A percentile compares a stretch with the other conserved stretches of the same genome.
Evolutionary conservation across 306 rosid species (phyloP).

Genomic region (Trifolium pratense): DNA sequence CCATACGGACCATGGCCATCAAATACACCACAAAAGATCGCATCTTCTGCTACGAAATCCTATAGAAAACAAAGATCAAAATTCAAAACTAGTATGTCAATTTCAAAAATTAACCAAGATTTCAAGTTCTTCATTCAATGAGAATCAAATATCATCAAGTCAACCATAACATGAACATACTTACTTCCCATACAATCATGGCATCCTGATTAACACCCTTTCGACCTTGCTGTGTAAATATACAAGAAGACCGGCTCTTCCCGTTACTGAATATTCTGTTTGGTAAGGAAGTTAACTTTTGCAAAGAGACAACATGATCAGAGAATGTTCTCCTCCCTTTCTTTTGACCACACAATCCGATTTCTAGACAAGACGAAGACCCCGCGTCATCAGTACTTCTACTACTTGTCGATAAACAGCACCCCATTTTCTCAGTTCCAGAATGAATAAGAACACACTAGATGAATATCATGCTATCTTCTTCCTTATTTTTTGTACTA

Average conservation of each 20-base stretch:
- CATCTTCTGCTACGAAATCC: slow-evolving; percentile 92
- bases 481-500: slow-evolving; percentile 40
- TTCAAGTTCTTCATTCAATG: background rate
- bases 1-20: slow-evolving; percentile 99
- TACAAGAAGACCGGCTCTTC: slow-evolving; percentile 77
- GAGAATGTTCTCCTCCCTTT: slow-evolving; percentile 64
- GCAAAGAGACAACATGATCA: slow-evolving; percentile 58
- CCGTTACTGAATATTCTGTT: slow-evolving; percentile 78
- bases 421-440: slow-evolving; percentile 77
- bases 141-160: slow-evolving; percentile 15
- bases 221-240: slow-evolving; percentile 91
- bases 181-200: slow-evolving; percentile 98
- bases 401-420: slow-evolving; percentile 80
- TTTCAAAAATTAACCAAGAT: slow-evolving; percentile 25
- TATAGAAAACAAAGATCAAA: slow-evolving; percentile 46
- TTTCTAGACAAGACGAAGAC: slow-evolving; percentile 55
- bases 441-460: slow-evolving; percentile 45
- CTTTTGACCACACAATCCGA: slow-evolving; percentile 56
- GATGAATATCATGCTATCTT: slow-evolving; percentile 43
- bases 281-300: slow-evolving; percentile 66
- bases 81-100: slow-evolving; percentile 33
- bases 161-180: slow-evolving; percentile 39
- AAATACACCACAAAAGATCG: slow-evolving; percentile 85
- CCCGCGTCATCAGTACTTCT: slow-evolving; percentile 63
- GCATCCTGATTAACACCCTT: slow-evolving; percentile 98